A percentile compares a stretch with the other conserved stretches of the same genome.
phyloP scores from a whole-genome alignment of 148 eudicot species.

The Simmondsia chinensis region DNA sequence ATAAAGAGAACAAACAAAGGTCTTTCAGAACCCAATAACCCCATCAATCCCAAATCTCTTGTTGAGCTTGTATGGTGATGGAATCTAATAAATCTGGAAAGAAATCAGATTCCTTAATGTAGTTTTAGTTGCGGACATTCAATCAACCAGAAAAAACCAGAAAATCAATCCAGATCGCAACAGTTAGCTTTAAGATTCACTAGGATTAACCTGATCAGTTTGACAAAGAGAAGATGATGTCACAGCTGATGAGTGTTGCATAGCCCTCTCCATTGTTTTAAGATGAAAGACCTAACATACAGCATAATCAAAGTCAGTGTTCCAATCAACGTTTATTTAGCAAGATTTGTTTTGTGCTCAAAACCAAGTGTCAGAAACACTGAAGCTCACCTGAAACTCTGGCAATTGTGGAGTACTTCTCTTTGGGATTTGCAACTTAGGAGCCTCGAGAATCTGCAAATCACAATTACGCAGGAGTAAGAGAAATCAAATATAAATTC shows the following conservation, averaged over 20 bases:
- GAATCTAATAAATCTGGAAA: no score
- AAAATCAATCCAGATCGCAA: no score
- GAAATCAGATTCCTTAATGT: no score
- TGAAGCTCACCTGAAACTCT: slow-evolving; percentile 46
- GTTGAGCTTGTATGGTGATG: no score
- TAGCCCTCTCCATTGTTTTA: slow-evolving; percentile 59
- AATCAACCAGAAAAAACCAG: no score
- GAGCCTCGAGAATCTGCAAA: slow-evolving; percentile 61
- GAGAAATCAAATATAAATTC: not conserved
- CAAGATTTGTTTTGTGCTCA: no score
- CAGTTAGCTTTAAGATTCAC: no score
- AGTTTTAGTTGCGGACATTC: no score
- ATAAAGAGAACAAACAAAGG: no score
- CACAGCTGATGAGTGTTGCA: slow-evolving; percentile 35
- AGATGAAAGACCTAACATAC: slow-evolving; percentile 52
- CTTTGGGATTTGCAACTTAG: slow-evolving; percentile 37
- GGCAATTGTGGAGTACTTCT: slow-evolving; percentile 48
- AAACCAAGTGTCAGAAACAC: slow-evolving; percentile 2
- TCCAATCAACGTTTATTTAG: no score
- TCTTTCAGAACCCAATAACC: no score
- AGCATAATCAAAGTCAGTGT: slow-evolving; percentile 8
- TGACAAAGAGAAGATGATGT: slow-evolving; percentile 22
- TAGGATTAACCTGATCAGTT: slow-evolving; percentile 45
- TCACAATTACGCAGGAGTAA: not conserved
- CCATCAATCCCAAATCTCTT: no score